Percentiles rank a stretch among this genome's conserved stretches.
Conservation (phyloP, 2,329 filamentous ascomycete species). For the Pseudocercospora vitis region DNA sequence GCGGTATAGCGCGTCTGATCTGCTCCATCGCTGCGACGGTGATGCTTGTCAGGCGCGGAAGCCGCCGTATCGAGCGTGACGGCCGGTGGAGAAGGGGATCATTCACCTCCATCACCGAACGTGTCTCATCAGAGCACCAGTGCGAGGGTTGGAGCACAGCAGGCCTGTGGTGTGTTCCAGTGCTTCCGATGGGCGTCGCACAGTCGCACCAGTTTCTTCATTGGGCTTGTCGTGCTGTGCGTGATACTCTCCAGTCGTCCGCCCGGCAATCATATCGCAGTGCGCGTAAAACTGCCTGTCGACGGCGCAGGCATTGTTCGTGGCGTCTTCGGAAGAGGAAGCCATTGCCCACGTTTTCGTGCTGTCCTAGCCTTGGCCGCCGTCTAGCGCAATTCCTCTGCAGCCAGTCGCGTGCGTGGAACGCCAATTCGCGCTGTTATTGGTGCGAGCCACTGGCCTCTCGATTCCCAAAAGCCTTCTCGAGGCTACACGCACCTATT, state of each 20-base stretch:
- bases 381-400: constrained; percentile 2
- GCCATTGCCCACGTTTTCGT: background rate
- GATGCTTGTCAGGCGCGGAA: background rate
- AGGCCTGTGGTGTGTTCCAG: constrained; percentile 1
- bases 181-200: constrained; percentile 1
- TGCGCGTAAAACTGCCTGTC: constrained; percentile 10
- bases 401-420: constrained; percentile 2
- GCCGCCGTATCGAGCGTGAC: background rate
- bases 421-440: background rate
- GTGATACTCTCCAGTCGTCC: constrained; percentile 3
- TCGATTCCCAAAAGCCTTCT: background rate
- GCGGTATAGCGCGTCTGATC: background rate
- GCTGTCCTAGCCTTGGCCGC: too few species aligned
- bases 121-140: constrained; percentile 5
- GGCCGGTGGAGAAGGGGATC: background rate
- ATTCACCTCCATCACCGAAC: background rate
- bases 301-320: background rate
- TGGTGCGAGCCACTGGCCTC: background rate
- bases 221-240: background rate
- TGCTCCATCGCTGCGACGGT: background rate
- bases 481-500: background rate
- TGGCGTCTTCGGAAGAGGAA: constrained; percentile 7
- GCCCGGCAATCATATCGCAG: background rate
- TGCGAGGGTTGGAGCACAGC: background rate
- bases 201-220: constrained; percentile 3